Evolutionary conservation across 1,139 yeast genomes (phyloP).

Genomic region (Yamadazyma diddensiae): DNA sequence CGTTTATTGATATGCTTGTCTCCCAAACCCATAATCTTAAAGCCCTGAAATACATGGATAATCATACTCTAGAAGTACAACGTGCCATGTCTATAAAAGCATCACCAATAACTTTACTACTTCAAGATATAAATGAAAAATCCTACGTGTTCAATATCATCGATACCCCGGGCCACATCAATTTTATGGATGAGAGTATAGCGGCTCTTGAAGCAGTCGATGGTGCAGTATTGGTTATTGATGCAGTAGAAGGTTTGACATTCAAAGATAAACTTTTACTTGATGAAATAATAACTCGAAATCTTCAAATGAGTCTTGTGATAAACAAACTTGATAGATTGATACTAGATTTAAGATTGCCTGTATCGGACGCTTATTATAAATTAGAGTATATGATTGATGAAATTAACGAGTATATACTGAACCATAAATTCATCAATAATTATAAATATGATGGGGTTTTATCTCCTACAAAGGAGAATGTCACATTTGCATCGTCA

Average conservation of each 20-base stretch:
- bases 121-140: conserved; percentile 53
- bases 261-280: conserved; percentile 49
- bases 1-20: conserved; percentile 69
- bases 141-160: conserved; percentile 61
- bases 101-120: conserved; percentile 59
- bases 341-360: conserved; percentile 70
- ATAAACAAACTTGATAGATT: conserved; percentile 85
- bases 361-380: conserved; percentile 69
- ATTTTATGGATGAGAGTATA: conserved; percentile 73
- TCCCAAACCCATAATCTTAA: conserved; percentile 55
- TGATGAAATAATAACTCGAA: conserved; percentile 44
- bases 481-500: conserved; percentile 75
- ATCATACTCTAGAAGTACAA: conserved; percentile 62
- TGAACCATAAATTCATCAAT: conserved; percentile 22
- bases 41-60: conserved; percentile 66
- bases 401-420: conserved; percentile 55
- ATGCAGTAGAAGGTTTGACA: conserved; percentile 79
- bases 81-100: conserved; percentile 70
- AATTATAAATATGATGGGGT: conserved; percentile 26
- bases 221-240: conserved; percentile 69
- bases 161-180: conserved; percentile 91
- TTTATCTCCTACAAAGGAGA: conserved; percentile 62
- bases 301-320: conserved; percentile 56
- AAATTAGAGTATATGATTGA: conserved; percentile 65
- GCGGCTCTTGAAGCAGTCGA: conserved; percentile 62